These are phyloP conservation scores for Hypoxylon sp. DNA, from an alignment of 2,329 filamentous ascomycete genomes.

Conservation along the genomic window DNA sequence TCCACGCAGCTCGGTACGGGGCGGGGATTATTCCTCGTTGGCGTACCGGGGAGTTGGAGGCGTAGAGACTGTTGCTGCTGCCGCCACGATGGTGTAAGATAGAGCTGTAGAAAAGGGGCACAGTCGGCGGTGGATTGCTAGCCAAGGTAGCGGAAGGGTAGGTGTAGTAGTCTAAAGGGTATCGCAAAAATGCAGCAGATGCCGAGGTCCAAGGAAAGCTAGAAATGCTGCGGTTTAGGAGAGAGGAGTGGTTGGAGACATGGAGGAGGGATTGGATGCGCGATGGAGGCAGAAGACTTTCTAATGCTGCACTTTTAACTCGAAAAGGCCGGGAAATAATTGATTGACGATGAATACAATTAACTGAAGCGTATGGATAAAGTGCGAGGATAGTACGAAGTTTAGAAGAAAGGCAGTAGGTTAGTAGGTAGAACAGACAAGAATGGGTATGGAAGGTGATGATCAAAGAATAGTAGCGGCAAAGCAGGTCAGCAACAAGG, in stretches of 20 bases:
- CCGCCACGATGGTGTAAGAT: constrained; percentile 14
- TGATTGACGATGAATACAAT: constrained; percentile 42
- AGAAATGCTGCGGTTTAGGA: constrained; percentile 38
- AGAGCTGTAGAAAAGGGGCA: constrained; percentile 10
- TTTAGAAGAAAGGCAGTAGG: constrained; percentile 43
- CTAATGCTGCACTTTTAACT: constrained; percentile 28
- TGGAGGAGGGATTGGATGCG: constrained; percentile 23
- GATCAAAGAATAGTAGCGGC: constrained; percentile 34
- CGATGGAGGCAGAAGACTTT: constrained; percentile 29
- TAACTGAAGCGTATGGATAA: constrained; percentile 44
- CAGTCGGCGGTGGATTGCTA: constrained; percentile 15
- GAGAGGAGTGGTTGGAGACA: constrained; percentile 27
- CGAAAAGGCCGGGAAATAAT: constrained; percentile 21
- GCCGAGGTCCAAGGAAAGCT: constrained; percentile 34
- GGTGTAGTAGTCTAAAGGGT: constrained; percentile 36
- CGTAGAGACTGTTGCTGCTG: constrained; percentile 10
- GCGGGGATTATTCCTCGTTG: constrained; percentile 5
- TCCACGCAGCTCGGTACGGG: constrained; percentile 36
- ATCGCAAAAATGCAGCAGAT: constrained; percentile 39
- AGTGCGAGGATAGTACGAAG: constrained; percentile 32
- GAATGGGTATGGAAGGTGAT: constrained; percentile 43
- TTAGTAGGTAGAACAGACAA: constrained; percentile 25
- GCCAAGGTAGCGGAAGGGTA: constrained; percentile 6
- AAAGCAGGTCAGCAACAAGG: constrained; percentile 19
- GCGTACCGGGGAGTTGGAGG: constrained; percentile 14